A percentile compares a stretch with the other conserved stretches of the same genome.
These are phyloP conservation scores for Suillus discolor DNA, from an alignment of 768 basidiomycete genomes.

Conservation along the genomic window DNA sequence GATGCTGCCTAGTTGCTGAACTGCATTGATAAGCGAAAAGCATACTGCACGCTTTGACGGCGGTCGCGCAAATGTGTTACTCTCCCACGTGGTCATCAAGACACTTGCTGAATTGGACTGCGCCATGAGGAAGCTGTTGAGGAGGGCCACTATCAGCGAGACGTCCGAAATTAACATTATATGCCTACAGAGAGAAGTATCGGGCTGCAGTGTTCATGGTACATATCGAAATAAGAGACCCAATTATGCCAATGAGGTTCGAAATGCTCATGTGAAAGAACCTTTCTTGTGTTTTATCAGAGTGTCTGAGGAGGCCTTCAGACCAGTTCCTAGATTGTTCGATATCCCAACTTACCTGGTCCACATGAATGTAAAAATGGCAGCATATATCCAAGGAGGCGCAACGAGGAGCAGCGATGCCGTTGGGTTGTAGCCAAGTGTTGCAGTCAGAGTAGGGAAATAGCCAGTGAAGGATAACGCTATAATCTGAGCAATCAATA, in stretches of 20 bases:
- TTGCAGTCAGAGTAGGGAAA: constrained; percentile 76
- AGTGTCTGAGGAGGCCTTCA: constrained; percentile 46
- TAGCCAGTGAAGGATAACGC: constrained; percentile 76
- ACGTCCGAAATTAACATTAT: constrained; percentile 10
- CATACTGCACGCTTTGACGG: constrained; percentile 87
- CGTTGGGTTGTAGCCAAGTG: constrained; percentile 66
- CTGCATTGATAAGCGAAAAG: constrained; percentile 77
- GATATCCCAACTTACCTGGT: constrained; percentile 41
- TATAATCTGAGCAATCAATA: constrained; percentile 34
- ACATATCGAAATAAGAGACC: constrained; percentile 67
- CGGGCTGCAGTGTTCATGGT: constrained; percentile 67
- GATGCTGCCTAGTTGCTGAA: constrained; percentile 84
- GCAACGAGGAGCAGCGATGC: constrained; percentile 73
- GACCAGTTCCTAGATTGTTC: not conserved
- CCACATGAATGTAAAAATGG: constrained; percentile 52
- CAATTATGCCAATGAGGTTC: constrained; percentile 60
- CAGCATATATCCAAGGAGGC: constrained; percentile 71
- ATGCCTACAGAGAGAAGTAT: constrained; percentile 62
- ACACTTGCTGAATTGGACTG: constrained; percentile 74
- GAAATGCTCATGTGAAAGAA: constrained; percentile 39
- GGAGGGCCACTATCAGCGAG: constrained; percentile 4
- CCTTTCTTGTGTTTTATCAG: constrained; percentile 69
- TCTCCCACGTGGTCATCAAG: constrained; percentile 56
- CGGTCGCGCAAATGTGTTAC: constrained; percentile 67
- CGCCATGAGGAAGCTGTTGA: constrained; percentile 69